A percentile compares a stretch with the other conserved stretches of the same genome.
phyloP scores from a whole-genome alignment of 2,329 filamentous ascomycete species.

The Pyrenophora tritici-repentis region DNA sequence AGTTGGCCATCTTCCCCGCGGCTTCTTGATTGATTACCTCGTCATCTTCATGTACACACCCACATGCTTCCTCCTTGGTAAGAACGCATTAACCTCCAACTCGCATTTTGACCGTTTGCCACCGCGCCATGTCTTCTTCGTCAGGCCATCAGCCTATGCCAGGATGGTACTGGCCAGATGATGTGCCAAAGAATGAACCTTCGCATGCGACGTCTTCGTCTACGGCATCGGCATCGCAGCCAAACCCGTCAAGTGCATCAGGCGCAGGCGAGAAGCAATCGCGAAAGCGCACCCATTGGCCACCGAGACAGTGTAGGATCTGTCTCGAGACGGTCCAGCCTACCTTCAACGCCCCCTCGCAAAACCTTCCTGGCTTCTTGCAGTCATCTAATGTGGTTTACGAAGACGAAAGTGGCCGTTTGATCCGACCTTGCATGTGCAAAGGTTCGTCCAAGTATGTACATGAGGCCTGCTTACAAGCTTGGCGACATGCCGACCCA shows the following conservation, averaged over 20 bases:
- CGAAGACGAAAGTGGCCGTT: constrained; percentile 73
- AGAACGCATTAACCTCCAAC: constrained; percentile 27
- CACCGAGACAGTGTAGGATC: constrained; percentile 81
- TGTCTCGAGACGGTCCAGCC: constrained; percentile 76
- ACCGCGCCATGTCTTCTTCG: constrained; percentile 49
- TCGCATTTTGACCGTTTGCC: constrained; percentile 1
- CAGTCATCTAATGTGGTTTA: constrained; percentile 68
- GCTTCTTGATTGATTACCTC: constrained; percentile 26
- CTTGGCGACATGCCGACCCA: constrained; percentile 79
- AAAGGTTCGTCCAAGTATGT: constrained; percentile 93
- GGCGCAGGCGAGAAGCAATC: constrained; percentile 19
- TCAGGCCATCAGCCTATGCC: constrained; percentile 47
- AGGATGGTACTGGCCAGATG: constrained; percentile 55
- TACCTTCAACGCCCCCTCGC: constrained; percentile 61
- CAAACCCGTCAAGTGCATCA: constrained; percentile 23
- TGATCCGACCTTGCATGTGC: constrained; percentile 90
- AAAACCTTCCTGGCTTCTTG: constrained; percentile 61
- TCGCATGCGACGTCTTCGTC: constrained; percentile 14
- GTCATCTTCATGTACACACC: constrained; percentile 18
- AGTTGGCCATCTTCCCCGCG: constrained; percentile 26
- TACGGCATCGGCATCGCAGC: constrained; percentile 18
- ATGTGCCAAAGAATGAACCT: constrained; percentile 45
- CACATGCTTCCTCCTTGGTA: constrained; percentile 29
- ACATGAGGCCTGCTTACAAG: constrained; percentile 84
- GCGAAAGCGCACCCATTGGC: constrained; percentile 58